phyloP scores from a whole-genome alignment of 23 red algal genomes.

The Gracilaria gracilis region DNA sequence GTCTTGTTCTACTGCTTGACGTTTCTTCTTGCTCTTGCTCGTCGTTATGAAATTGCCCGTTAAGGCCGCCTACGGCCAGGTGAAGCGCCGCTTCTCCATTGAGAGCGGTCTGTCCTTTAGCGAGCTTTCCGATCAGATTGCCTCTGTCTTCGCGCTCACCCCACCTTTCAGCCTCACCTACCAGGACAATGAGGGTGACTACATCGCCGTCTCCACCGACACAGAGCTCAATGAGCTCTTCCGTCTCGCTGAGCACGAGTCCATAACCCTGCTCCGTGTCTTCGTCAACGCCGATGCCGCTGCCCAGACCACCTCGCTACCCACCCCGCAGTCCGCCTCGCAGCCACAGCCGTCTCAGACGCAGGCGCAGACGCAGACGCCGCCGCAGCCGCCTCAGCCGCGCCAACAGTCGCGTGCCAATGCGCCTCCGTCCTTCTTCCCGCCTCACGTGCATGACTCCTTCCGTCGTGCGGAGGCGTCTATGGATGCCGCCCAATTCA shows the following conservation, averaged over 20 bases:
- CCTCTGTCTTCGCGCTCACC: neutral
- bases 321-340: neutral
- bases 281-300: slow-evolving; percentile 12
- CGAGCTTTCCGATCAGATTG: neutral
- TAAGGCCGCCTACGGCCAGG: slow-evolving; percentile 11
- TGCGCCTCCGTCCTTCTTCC: neutral
- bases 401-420: neutral
- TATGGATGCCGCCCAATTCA: neutral
- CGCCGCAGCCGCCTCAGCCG: slow-evolving; percentile 12
- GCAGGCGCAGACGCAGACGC: neutral
- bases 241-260: slow-evolving; percentile 9
- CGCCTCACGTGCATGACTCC: neutral
- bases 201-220: slow-evolving; percentile 33
- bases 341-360: slow-evolving; percentile 29
- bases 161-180: slow-evolving; percentile 35
- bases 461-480: slow-evolving; percentile 5
- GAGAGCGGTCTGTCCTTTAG: neutral
- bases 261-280: slow-evolving; percentile 1
- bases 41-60: slow-evolving; percentile 17
- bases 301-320: neutral
- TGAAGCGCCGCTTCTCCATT: slow-evolving; percentile 47
- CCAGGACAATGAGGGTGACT: slow-evolving; percentile 41
- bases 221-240: slow-evolving; percentile 29
- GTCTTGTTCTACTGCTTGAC: no score
- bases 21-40: no score